Percentiles rank a stretch among this genome's conserved stretches.
phyloP scores from a whole-genome alignment of 257 asterid genomes.

The Lantana camara region DNA sequence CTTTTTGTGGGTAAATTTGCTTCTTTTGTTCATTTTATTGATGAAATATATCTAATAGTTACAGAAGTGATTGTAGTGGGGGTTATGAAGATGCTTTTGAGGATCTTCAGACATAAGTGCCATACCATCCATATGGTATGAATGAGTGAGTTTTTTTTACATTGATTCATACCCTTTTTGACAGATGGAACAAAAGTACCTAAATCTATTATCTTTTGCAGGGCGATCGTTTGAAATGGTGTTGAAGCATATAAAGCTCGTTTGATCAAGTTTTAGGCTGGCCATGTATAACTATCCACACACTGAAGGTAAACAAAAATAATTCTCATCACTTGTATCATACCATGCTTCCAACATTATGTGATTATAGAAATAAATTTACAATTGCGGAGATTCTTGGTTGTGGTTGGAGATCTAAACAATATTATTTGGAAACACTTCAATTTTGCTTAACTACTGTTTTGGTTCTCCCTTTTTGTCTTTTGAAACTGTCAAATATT shows the following conservation, averaged over 20 bases:
- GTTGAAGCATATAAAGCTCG: slow-evolving; percentile 6
- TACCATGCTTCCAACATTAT: background rate
- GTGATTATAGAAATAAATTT: background rate
- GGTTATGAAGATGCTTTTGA: too few species aligned
- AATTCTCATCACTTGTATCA: background rate
- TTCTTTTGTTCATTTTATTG: background rate
- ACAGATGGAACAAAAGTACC: background rate
- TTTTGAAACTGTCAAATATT: background rate
- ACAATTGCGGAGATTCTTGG: background rate
- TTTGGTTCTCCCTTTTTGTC: background rate
- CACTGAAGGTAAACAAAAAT: too few species aligned
- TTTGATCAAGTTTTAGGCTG: background rate
- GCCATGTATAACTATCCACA: too few species aligned
- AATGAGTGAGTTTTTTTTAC: too few species aligned
- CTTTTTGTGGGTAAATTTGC: background rate
- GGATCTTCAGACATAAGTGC: too few species aligned
- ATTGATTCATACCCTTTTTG: too few species aligned
- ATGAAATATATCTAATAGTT: too few species aligned
- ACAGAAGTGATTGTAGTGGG: too few species aligned
- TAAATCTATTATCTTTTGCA: slow-evolving; percentile 19
- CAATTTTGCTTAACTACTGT: too few species aligned
- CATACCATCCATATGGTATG: too few species aligned
- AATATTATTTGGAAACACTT: background rate
- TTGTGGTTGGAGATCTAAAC: background rate
- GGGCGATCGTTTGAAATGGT: slow-evolving; percentile 21